phyloP scores from a whole-genome alignment of 345 rosid species.

The Rhodamnia argentea region DNA sequence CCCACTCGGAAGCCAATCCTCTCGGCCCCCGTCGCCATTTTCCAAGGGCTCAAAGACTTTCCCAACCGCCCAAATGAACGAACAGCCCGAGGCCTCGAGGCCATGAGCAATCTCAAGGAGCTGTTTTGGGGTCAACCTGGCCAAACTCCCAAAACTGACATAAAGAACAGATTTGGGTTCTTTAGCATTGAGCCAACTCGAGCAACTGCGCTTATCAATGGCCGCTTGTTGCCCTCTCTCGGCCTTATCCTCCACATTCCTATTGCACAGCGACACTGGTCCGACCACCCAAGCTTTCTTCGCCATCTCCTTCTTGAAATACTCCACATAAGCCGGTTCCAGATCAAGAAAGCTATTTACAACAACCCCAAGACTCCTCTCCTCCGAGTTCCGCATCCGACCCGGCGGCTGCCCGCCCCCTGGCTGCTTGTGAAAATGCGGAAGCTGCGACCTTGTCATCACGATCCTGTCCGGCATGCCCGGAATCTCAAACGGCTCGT shows the following conservation, averaged over 20 bases:
- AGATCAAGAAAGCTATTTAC: constrained; percentile 35
- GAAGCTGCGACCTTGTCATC: constrained; percentile 34
- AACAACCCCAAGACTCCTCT: constrained; percentile 15
- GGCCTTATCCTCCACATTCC: constrained; percentile 19
- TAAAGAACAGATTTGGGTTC: constrained; percentile 35
- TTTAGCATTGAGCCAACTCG: constrained; percentile 37
- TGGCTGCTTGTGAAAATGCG: neutral
- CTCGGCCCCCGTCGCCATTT: neutral
- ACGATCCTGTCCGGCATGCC: constrained; percentile 32
- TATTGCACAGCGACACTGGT: constrained; percentile 35
- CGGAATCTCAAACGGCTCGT: constrained; percentile 29
- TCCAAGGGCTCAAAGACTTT: neutral
- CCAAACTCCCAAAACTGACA: constrained; percentile 39
- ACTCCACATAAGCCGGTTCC: constrained; percentile 34
- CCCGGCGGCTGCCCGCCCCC: neutral
- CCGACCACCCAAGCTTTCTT: constrained; percentile 37
- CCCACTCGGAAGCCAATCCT: constrained; percentile 17
- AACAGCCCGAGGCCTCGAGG: constrained; percentile 24
- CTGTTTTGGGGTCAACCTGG: constrained; percentile 19
- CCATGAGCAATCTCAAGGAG: constrained; percentile 31
- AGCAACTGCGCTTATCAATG: constrained; percentile 10
- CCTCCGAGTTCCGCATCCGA: constrained; percentile 1
- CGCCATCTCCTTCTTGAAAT: constrained; percentile 16
- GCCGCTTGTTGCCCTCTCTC: constrained; percentile 25
- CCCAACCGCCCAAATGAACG: constrained; percentile 44